phyloP scores from a whole-genome alignment of 2,329 filamentous ascomycete species.

The Aureobasidium vineae region DNA sequence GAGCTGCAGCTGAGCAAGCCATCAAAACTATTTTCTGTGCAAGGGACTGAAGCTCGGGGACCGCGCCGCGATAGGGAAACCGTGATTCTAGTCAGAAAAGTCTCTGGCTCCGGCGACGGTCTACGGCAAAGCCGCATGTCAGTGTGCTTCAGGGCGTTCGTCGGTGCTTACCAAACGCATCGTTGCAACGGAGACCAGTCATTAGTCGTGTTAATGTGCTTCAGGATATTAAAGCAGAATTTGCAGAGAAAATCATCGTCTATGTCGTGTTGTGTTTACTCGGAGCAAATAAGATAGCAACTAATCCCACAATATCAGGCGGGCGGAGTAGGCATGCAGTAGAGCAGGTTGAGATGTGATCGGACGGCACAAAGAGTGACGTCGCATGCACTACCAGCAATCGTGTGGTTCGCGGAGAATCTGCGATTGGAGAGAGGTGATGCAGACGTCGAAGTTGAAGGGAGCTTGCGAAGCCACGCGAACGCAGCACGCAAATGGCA shows the following conservation, averaged over 20 bases:
- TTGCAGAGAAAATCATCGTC: constrained; percentile 17
- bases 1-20: constrained; percentile 10
- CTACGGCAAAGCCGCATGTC: constrained; percentile 22
- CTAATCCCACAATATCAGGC: not conserved
- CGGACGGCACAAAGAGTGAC: constrained; percentile 22
- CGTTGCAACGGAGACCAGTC: constrained; percentile 22
- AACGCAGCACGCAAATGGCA: constrained; percentile 27
- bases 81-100: constrained; percentile 20
- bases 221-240: constrained; percentile 24
- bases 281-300: not conserved
- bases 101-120: constrained; percentile 17
- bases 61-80: not conserved
- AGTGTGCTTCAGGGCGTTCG: constrained; percentile 16
- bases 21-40: constrained; percentile 6
- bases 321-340: constrained; percentile 5
- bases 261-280: constrained; percentile 15
- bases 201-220: constrained; percentile 11
- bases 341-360: constrained; percentile 17
- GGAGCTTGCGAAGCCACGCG: constrained; percentile 26
- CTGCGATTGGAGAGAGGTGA: constrained; percentile 23
- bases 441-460: constrained; percentile 20
- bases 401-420: constrained; percentile 22
- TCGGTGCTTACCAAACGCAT: constrained; percentile 25
- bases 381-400: constrained; percentile 18
- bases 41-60: constrained; percentile 19